Percentiles rank a stretch among this genome's conserved stretches.
Conservation (phyloP, 2,329 filamentous ascomycete genomes). For the Trichoderma atrobrunneum region DNA sequence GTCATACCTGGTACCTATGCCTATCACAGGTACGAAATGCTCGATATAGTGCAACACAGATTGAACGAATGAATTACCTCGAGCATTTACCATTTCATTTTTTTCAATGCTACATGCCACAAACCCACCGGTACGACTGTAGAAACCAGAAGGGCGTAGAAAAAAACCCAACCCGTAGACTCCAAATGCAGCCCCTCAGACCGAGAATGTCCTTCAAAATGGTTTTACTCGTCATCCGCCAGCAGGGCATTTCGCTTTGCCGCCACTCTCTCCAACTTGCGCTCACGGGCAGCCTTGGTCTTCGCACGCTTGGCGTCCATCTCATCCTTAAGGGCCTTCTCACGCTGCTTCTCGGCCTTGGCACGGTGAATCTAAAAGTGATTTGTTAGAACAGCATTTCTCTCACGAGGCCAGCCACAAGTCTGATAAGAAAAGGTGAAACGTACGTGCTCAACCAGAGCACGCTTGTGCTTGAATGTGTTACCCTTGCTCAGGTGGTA, state of each 20-base stretch:
- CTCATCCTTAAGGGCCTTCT: conserved; percentile 95
- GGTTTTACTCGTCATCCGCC: conserved; percentile 63
- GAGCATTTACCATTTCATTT: conserved; percentile 53
- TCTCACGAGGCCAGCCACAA: background rate
- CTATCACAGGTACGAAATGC: background rate
- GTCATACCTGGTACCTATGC: background rate
- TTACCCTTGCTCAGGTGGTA: conserved; percentile 99
- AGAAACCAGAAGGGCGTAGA: conserved; percentile 46
- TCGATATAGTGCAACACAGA: background rate
- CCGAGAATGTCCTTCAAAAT: conserved; percentile 43
- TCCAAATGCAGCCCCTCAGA: conserved; percentile 58
- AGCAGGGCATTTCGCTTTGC: conserved; percentile 87
- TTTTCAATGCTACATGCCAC: conserved; percentile 59
- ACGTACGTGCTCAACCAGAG: conserved; percentile 99
- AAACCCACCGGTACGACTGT: conserved; percentile 51
- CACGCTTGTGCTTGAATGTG: conserved; percentile 99
- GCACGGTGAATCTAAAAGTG: conserved; percentile 88
- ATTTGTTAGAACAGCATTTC: conserved; percentile 15
- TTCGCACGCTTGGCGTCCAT: conserved; percentile 99
- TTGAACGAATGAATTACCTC: conserved; percentile 22
- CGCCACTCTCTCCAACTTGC: conserved; percentile 86
- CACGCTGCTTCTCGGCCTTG: conserved; percentile 98
- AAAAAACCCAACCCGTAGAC: conserved; percentile 57
- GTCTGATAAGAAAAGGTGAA: background rate
- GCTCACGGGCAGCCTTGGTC: conserved; percentile 99